Percentiles rank a stretch among this genome's conserved stretches.
Evolutionary conservation across 176 grass and related monocot genomes (phyloP).

Genomic region (Elaeis guineensis): DNA sequence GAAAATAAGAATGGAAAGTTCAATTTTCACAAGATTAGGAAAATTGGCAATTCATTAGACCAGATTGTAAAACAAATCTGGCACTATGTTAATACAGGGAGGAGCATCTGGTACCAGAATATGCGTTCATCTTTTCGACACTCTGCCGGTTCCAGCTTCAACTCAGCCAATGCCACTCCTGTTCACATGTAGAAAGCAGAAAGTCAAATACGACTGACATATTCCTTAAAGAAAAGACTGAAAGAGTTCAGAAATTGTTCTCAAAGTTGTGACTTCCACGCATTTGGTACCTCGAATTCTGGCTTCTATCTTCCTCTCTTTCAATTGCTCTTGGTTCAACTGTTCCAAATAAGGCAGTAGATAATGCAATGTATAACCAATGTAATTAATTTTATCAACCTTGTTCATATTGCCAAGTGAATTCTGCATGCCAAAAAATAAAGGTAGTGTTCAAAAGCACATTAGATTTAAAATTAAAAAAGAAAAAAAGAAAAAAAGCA

Average conservation of each 20-base stretch:
- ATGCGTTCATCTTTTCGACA: slow-evolving; percentile 45
- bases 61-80: not conserved
- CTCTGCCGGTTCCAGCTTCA: slow-evolving; percentile 30
- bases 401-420: not conserved
- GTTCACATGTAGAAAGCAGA: not conserved
- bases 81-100: not conserved
- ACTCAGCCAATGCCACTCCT: slow-evolving; percentile 27
- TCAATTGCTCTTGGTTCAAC: slow-evolving; percentile 41
- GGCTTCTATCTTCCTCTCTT: slow-evolving; percentile 50
- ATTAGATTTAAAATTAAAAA: slow-evolving; percentile 1
- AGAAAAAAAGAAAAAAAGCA: not conserved
- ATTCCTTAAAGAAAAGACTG: slow-evolving; percentile 2
- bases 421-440: not conserved
- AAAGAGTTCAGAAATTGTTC: not conserved
- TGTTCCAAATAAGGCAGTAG: slow-evolving; percentile 45
- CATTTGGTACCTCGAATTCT: slow-evolving; percentile 30
- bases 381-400: slow-evolving; percentile 9
- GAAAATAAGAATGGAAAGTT: slow-evolving; percentile 8
- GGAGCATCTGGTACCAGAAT: slow-evolving; percentile 36
- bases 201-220: slow-evolving; percentile 11
- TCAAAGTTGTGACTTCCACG: slow-evolving; percentile 3
- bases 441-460: not conserved
- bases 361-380: slow-evolving; percentile 44
- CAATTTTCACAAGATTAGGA: too few relatives aligned
- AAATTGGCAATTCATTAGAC: too few relatives aligned